Evolutionary conservation across 192 early-diverging fungal species (phyloP), one percentile per base, ranked within the genome.

Genomic region (Coemansia sp.): DNA sequence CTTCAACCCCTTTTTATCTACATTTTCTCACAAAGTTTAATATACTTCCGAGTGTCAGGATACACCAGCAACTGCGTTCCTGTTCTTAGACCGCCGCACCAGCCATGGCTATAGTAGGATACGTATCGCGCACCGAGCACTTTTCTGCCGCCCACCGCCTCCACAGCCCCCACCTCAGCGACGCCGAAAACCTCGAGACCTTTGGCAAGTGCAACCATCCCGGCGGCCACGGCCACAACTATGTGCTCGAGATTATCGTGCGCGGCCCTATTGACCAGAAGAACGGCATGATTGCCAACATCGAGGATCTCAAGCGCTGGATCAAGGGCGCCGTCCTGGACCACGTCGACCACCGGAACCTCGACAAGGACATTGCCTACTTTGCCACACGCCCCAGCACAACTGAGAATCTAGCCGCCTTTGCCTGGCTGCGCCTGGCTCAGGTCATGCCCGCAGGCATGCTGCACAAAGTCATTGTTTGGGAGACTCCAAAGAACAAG

Each of bases 141-240:
- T 93, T 96, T 66, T 94, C 90, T 3, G 86, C 94, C 0, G 94
- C 92, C 14, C 94, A 96, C 71, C 82, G 94, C 19, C 74, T 96
- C 60, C 81, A 94, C 72, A 88, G 87, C 15, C 78, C 83, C 27
- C 61, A 80, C 21, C 80, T 96, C 14, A 84, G 78, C 47, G 80
- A 68, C 18, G 85, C 84, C 58, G 86, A 90, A 49, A 96, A 96
- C 65, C 34, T 58, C 13, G 63, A 60, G 40, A 53, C 89, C 13
- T 96, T 81, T 70, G 94, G 94, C 51, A 94, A 94, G 77, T 96
- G 94, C 73, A 93, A 94, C 73, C 70, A 85, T 51, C 60, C 77
- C 19, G 82, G 86, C 63, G 88, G 86, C 25, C 94, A 96, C 63
- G 94, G 94, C 6, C 92, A 96, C 78, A 94, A 94, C 70, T 94